These are phyloP conservation scores for Suillus brevipes DNA, from an alignment of 768 basidiomycete genomes.

Conservation along the genomic window DNA sequence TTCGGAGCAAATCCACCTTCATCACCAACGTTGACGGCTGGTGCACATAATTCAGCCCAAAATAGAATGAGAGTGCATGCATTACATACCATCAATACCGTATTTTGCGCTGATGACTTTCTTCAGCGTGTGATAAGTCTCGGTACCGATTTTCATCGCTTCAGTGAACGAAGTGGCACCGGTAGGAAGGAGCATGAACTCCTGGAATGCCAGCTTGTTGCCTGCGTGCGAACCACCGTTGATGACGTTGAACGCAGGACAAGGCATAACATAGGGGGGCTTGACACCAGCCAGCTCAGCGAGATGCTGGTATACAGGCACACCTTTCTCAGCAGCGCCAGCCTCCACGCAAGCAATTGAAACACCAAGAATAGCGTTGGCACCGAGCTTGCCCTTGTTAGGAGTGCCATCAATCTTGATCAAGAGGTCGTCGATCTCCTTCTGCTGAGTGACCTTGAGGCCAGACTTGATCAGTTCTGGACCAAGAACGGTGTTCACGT, in stretches of 20 bases:
- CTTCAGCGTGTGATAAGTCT: constrained; percentile 97
- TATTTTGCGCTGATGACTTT: constrained; percentile 99
- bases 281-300: constrained; percentile 95
- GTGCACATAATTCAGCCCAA: constrained; percentile 11
- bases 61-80: background rate
- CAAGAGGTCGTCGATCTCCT: constrained; percentile 95
- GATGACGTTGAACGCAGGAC: constrained; percentile 98
- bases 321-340: constrained; percentile 90
- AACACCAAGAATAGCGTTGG: constrained; percentile 98
- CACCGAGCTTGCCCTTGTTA: constrained; percentile 99
- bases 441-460: constrained; percentile 85
- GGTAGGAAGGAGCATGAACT: constrained; percentile 99
- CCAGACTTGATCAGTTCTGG: constrained; percentile 84
- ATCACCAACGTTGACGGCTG: constrained; percentile 98
- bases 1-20: constrained; percentile 99
- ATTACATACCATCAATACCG: constrained; percentile 87
- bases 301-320: constrained; percentile 95
- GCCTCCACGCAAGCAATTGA: constrained; percentile 95
- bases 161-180: constrained; percentile 91
- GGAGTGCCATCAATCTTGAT: constrained; percentile 97
- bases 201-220: constrained; percentile 99
- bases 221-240: constrained; percentile 99
- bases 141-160: constrained; percentile 98
- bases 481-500: constrained; percentile 91
- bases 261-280: constrained; percentile 88